These are phyloP conservation scores for Benincasa hispida DNA, from an alignment of 306 rosid genomes.

Conservation along the genomic window DNA sequence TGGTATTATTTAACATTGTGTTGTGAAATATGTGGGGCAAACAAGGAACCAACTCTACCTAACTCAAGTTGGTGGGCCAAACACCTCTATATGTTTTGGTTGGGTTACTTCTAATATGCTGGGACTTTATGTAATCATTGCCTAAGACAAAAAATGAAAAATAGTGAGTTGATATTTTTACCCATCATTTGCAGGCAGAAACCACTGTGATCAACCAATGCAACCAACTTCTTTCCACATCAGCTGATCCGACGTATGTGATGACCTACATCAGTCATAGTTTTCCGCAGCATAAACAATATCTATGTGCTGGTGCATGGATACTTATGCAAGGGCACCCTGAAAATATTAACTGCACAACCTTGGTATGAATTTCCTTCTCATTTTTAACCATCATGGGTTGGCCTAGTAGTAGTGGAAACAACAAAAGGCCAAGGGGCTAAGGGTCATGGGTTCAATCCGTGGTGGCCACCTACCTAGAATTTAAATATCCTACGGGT, in stretches of 20 bases:
- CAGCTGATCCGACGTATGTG: constrained; percentile 79
- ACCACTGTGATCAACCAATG: constrained; percentile 85
- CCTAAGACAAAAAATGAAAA: not conserved
- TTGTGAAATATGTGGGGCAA: too few species aligned
- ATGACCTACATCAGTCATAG: constrained; percentile 72
- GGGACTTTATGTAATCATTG: not conserved
- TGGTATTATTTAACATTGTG: too few species aligned
- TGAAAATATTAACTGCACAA: constrained; percentile 66
- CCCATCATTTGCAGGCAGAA: constrained; percentile 53
- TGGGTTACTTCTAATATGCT: not conserved
- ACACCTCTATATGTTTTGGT: not conserved
- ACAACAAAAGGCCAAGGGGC: too few species aligned
- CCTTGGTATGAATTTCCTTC: constrained; percentile 46
- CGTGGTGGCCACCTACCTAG: too few species aligned
- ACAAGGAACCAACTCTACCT: too few species aligned
- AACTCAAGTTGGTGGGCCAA: too few species aligned
- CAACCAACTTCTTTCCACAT: constrained; percentile 80
- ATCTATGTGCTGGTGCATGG: constrained; percentile 98
- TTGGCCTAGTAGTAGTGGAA: too few species aligned
- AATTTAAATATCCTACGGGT: too few species aligned
- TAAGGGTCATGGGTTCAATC: too few species aligned
- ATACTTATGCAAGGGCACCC: constrained; percentile 86
- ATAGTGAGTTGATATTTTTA: not conserved
- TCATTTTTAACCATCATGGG: too few species aligned
- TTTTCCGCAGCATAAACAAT: constrained; percentile 64